Percentiles rank a stretch among this genome's conserved stretches.
Conservation (phyloP, 352 stramenopile genomes). For the Globisporangium middletonii region DNA sequence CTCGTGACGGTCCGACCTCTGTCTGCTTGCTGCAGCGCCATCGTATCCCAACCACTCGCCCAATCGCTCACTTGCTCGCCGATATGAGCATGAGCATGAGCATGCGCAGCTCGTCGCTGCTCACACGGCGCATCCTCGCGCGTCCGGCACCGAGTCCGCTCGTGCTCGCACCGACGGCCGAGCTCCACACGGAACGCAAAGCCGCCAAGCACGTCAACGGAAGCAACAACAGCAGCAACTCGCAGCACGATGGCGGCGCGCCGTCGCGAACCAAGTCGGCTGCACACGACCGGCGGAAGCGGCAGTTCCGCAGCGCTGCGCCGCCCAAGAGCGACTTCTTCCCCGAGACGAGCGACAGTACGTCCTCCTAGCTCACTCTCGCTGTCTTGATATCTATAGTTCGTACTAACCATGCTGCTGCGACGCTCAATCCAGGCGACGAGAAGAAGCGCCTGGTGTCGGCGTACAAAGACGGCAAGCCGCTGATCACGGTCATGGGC, state of each 20-base stretch:
- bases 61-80: too few relatives aligned
- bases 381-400: neutral
- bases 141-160: constrained; percentile 4
- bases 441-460: constrained; percentile 39
- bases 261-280: neutral
- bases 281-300: constrained; percentile 15
- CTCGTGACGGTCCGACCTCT: too few relatives aligned
- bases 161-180: neutral
- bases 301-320: constrained; percentile 7
- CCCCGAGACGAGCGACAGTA: constrained; percentile 10
- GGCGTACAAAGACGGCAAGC: constrained; percentile 78
- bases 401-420: neutral
- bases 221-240: too few relatives aligned
- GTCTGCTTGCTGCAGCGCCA: too few relatives aligned
- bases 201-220: constrained; percentile 9
- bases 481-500: constrained; percentile 82
- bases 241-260: neutral
- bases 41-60: neutral
- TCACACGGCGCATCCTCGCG: constrained; percentile 11
- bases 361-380: neutral
- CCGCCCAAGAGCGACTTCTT: constrained; percentile 8
- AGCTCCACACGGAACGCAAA: constrained; percentile 14
- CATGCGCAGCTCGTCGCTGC: constrained; percentile 10
- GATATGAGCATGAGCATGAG: constrained; percentile 5
- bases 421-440: constrained; percentile 11